phyloP scores from a whole-genome alignment of 176 grass and related monocot species.

The Oryza australiensis region DNA sequence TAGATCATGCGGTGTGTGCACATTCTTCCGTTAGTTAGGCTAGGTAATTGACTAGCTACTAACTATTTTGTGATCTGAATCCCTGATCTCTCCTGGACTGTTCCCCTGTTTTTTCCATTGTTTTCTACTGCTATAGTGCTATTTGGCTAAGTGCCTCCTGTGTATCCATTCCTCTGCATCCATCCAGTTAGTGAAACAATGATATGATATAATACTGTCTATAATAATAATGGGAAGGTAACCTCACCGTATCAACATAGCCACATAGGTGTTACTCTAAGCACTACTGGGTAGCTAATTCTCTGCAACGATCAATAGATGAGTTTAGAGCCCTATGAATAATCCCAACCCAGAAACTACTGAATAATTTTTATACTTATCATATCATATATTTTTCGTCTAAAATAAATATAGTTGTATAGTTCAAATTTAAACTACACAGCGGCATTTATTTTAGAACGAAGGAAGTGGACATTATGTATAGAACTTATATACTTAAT shows the following conservation, averaged over 20 bases:
- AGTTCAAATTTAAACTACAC: no score
- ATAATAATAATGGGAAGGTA: no score
- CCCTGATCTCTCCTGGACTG: conserved; percentile 22
- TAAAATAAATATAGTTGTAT: no score
- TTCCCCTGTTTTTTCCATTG: background rate
- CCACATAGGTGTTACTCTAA: background rate
- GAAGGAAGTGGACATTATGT: no score
- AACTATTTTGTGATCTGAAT: conserved; percentile 4
- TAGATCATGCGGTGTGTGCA: background rate
- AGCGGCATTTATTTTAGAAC: no score
- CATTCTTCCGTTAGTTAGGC: conserved; percentile 41
- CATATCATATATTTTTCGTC: no score
- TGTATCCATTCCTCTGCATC: background rate
- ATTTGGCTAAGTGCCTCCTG: background rate
- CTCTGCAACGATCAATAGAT: no score
- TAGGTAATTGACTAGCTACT: conserved; percentile 9
- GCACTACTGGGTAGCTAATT: background rate
- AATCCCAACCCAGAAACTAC: no score
- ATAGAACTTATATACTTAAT: no score
- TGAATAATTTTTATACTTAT: no score
- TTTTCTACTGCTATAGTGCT: background rate
- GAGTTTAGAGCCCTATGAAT: background rate
- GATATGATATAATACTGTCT: background rate
- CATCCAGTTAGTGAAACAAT: background rate
- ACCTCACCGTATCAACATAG: background rate